A percentile compares a stretch with the other conserved stretches of the same genome.
Conservation (phyloP, 2,329 filamentous ascomycete species). For the Talaromyces sp. region DNA sequence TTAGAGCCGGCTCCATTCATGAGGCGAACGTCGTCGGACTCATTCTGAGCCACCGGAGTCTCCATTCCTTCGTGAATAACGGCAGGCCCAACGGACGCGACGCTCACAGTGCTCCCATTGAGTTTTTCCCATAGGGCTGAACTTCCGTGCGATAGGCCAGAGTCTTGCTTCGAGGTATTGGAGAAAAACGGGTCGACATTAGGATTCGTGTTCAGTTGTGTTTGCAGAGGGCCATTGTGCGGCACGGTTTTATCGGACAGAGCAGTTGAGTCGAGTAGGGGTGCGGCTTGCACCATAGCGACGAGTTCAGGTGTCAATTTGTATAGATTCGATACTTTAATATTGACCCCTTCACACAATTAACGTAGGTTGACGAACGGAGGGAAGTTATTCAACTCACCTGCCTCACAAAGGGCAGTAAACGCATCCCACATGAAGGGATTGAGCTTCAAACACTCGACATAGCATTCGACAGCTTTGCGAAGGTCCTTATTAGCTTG, state of each 20-base stretch:
- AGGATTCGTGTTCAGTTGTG: slow-evolving; percentile 30
- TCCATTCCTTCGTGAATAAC: slow-evolving; percentile 53
- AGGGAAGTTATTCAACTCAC: slow-evolving; percentile 26
- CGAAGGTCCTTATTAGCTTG: slow-evolving; percentile 72
- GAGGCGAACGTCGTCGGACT: slow-evolving; percentile 34
- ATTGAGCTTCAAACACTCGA: slow-evolving; percentile 81
- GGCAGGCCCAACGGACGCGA: slow-evolving; percentile 27
- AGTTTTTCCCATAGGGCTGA: slow-evolving; percentile 45
- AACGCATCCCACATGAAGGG: slow-evolving; percentile 99
- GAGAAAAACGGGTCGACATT: slow-evolving; percentile 40
- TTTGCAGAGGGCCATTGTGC: slow-evolving; percentile 29
- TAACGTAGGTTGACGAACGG: not conserved
- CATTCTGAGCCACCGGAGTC: slow-evolving; percentile 53
- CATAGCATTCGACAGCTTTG: slow-evolving; percentile 79
- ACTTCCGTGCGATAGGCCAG: slow-evolving; percentile 29
- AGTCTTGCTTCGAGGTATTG: slow-evolving; percentile 27
- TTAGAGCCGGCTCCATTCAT: slow-evolving; percentile 21
- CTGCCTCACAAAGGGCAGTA: slow-evolving; percentile 74
- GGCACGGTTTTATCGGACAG: slow-evolving; percentile 26
- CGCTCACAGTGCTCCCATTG: slow-evolving; percentile 40
- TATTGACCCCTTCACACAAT: slow-evolving; percentile 57
- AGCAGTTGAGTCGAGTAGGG: slow-evolving; percentile 24
- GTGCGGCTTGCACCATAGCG: slow-evolving; percentile 38
- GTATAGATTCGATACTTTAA: slow-evolving; percentile 83
- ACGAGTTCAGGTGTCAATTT: slow-evolving; percentile 63